Percentiles rank a stretch among this genome's conserved stretches.
These are phyloP conservation scores for Fusarium veterinarium DNA, from an alignment of 2,329 filamentous ascomycete species.

Conservation along the genomic window DNA sequence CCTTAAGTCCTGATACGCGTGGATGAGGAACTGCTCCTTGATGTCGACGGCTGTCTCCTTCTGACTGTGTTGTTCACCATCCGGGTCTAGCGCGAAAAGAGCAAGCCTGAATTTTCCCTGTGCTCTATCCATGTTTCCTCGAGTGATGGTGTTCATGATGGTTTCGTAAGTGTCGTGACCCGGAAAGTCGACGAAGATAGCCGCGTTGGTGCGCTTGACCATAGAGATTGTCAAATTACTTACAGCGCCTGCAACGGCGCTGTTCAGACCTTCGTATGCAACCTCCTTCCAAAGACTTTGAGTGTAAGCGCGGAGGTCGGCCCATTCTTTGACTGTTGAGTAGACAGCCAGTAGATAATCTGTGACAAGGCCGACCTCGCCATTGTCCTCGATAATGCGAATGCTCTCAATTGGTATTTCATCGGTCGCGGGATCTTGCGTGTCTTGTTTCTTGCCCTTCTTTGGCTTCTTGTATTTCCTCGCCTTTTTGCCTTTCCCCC, in stretches of 20 bases:
- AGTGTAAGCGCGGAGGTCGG: slow-evolving; percentile 52
- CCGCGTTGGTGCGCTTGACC: slow-evolving; percentile 51
- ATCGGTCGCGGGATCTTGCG: slow-evolving; percentile 43
- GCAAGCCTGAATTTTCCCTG: not conserved
- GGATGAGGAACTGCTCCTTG: slow-evolving; percentile 57
- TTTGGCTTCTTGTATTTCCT: slow-evolving; percentile 36
- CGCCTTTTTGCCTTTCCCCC: slow-evolving; percentile 1
- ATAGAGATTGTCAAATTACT: slow-evolving; percentile 56
- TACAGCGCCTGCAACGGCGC: slow-evolving; percentile 57
- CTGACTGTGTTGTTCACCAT: not conserved
- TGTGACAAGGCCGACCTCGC: slow-evolving; percentile 49
- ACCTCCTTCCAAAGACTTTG: slow-evolving; percentile 58
- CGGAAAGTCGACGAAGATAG: slow-evolving; percentile 59
- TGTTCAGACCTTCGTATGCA: slow-evolving; percentile 57
- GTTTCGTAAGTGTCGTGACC: slow-evolving; percentile 57
- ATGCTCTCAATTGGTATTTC: slow-evolving; percentile 59
- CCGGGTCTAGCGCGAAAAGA: not conserved
- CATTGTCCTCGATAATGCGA: slow-evolving; percentile 52
- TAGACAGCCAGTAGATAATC: slow-evolving; percentile 59
- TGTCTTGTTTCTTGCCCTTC: slow-evolving; percentile 23
- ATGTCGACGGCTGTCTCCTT: slow-evolving; percentile 47
- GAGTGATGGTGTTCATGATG: slow-evolving; percentile 55
- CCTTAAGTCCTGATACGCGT: slow-evolving; percentile 56
- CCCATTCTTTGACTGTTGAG: slow-evolving; percentile 52
- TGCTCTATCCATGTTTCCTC: slow-evolving; percentile 50